Evolutionary conservation across 768 basidiomycete species (phyloP).

Genomic region (Trametes villosa): DNA sequence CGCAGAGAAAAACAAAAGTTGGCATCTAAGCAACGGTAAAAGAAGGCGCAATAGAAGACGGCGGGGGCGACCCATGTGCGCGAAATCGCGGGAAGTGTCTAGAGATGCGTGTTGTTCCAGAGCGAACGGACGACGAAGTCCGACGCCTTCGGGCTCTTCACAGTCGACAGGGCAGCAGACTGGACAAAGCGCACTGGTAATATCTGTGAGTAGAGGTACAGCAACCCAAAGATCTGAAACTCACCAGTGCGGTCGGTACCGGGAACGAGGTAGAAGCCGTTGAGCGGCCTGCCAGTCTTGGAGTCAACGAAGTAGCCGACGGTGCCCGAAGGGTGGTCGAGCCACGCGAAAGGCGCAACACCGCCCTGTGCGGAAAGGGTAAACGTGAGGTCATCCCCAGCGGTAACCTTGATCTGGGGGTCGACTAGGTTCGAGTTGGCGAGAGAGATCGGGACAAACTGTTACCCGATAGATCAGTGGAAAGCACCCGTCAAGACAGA

Average conservation of each 20-base stretch:
- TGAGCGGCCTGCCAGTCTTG: conserved; percentile 44
- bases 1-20: no score
- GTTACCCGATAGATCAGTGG: not conserved
- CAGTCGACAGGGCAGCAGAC: conserved; percentile 44
- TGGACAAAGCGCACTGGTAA: conserved; percentile 45
- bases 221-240: conserved; percentile 21
- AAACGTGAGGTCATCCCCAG: conserved; percentile 44
- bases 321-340: conserved; percentile 59
- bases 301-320: conserved; percentile 56
- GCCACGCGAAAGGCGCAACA: conserved; percentile 61
- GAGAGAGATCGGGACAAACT: conserved; percentile 59
- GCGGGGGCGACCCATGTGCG: no score
- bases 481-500: not conserved
- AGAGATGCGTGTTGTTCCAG: conserved; percentile 57
- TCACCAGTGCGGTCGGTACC: conserved; percentile 55
- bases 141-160: conserved; percentile 40
- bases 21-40: no score
- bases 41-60: no score
- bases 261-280: conserved; percentile 60
- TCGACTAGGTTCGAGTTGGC: conserved; percentile 51
- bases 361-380: conserved; percentile 57
- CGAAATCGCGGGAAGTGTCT: no score
- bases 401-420: conserved; percentile 46
- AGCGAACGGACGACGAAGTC: conserved; percentile 58
- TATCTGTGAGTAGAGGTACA: not conserved